A percentile compares a stretch with the other conserved stretches of the same genome.
phyloP scores from a whole-genome alignment of 306 rosid genomes.

The Lithocarpus polystachyus region DNA sequence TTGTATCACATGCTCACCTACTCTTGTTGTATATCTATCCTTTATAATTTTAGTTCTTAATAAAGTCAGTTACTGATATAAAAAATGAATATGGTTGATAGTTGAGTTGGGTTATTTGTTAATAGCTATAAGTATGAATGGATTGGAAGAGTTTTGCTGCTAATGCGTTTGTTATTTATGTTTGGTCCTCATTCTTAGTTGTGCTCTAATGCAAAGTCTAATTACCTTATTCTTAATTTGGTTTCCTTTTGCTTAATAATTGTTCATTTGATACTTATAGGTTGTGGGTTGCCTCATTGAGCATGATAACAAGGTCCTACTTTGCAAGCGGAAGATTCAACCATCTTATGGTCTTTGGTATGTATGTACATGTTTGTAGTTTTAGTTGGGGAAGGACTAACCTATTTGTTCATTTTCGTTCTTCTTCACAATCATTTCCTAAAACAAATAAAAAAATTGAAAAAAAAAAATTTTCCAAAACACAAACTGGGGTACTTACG shows the following conservation, averaged over 20 bases:
- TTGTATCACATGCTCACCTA: neutral
- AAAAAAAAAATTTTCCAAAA: neutral
- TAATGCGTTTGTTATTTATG: slow-evolving; percentile 7
- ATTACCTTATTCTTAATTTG: slow-evolving; percentile 27
- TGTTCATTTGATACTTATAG: slow-evolving; percentile 32
- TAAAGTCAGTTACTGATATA: neutral
- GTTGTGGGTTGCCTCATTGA: slow-evolving; percentile 93
- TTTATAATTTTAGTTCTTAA: neutral
- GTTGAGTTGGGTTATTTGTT: neutral
- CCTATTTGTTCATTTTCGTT: slow-evolving; percentile 20
- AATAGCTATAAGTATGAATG: neutral
- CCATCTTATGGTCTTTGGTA: slow-evolving; percentile 98
- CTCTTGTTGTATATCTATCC: neutral
- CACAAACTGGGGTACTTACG: slow-evolving; percentile 6
- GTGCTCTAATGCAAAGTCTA: neutral
- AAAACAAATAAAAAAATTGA: neutral
- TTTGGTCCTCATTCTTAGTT: slow-evolving; percentile 1
- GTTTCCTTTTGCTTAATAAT: slow-evolving; percentile 27
- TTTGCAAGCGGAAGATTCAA: slow-evolving; percentile 96
- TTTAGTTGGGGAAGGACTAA: neutral
- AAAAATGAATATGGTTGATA: neutral
- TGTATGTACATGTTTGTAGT: slow-evolving; percentile 18
- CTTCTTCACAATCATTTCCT: slow-evolving; percentile 7
- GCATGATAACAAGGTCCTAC: slow-evolving; percentile 77
- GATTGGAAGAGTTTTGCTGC: slow-evolving; percentile 5